Evolutionary conservation across 208 protist species (phyloP).

Genomic region (Vickermania ingenoplastis): DNA sequence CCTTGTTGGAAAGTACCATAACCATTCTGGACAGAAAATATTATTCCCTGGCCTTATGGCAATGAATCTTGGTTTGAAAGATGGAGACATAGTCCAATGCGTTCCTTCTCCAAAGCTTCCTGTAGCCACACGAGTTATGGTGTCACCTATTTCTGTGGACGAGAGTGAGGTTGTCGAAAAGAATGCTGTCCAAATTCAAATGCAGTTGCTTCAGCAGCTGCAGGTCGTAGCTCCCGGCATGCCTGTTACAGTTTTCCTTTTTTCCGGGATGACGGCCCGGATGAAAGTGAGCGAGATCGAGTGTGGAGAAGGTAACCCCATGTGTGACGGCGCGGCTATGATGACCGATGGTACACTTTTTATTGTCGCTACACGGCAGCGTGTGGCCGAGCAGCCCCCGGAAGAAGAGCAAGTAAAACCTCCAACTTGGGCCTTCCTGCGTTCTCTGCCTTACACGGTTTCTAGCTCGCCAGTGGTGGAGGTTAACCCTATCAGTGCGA

Average conservation of each 20-base stretch:
- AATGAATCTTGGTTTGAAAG: slow-evolving; percentile 33
- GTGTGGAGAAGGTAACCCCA: slow-evolving; percentile 19
- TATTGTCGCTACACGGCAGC: slow-evolving; percentile 63
- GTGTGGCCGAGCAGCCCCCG: slow-evolving; percentile 6
- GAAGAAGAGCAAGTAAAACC: slow-evolving; percentile 4
- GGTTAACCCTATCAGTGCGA: slow-evolving; percentile 14
- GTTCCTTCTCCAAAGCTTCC: slow-evolving; percentile 25
- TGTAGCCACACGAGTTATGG: slow-evolving; percentile 62
- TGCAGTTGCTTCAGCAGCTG: slow-evolving; percentile 68
- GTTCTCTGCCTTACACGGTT: slow-evolving; percentile 11
- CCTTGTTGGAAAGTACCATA: slow-evolving; percentile 37
- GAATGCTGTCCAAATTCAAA: slow-evolving; percentile 79
- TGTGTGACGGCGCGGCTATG: slow-evolving; percentile 43
- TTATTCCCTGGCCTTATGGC: slow-evolving; percentile 42
- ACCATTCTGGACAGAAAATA: slow-evolving; percentile 41
- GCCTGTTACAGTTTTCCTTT: slow-evolving; percentile 56
- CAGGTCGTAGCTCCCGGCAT: slow-evolving; percentile 76
- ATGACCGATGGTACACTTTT: slow-evolving; percentile 83
- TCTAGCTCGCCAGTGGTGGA: neutral
- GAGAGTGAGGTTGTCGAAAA: slow-evolving; percentile 90
- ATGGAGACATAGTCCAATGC: slow-evolving; percentile 51
- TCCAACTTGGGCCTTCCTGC: slow-evolving; percentile 48
- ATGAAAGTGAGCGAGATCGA: slow-evolving; percentile 59
- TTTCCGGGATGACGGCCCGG: slow-evolving; percentile 52
- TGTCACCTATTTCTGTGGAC: slow-evolving; percentile 73